Percentiles rank a stretch among this genome's conserved stretches.
These are phyloP conservation scores for Penicillium thymicola DNA, from an alignment of 2,329 filamentous ascomycete species.

Conservation along the genomic window DNA sequence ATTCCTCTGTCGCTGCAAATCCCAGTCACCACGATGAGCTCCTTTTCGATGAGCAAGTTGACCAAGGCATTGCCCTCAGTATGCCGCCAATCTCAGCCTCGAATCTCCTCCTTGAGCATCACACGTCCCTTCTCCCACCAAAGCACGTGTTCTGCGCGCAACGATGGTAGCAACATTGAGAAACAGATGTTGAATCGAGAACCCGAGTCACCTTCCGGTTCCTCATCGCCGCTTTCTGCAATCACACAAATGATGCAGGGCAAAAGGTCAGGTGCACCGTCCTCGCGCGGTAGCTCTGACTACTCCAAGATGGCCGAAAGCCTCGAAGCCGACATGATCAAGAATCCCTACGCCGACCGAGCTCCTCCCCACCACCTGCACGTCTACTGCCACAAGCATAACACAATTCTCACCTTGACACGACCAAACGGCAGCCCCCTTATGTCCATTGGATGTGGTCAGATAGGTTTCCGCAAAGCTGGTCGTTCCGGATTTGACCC, in stretches of 20 bases:
- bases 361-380: slow-evolving; percentile 73
- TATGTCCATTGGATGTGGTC: slow-evolving; percentile 75
- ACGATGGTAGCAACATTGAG: slow-evolving; percentile 25
- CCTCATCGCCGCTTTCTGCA: slow-evolving; percentile 27
- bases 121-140: slow-evolving; percentile 32
- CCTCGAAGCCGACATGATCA: slow-evolving; percentile 36
- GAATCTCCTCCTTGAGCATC: slow-evolving; percentile 19
- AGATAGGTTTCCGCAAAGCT: slow-evolving; percentile 86
- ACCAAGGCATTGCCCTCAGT: slow-evolving; percentile 33
- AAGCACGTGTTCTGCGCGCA: slow-evolving; percentile 11
- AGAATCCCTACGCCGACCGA: slow-evolving; percentile 36
- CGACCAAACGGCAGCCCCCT: slow-evolving; percentile 76
- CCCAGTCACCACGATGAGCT: slow-evolving; percentile 30
- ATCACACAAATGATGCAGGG: slow-evolving; percentile 34
- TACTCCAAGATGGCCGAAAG: slow-evolving; percentile 34
- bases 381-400: slow-evolving; percentile 85
- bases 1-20: background rate
- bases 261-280: slow-evolving; percentile 15
- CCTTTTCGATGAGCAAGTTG: slow-evolving; percentile 31
- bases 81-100: slow-evolving; percentile 28
- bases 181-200: slow-evolving; percentile 28
- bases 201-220: slow-evolving; percentile 14
- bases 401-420: slow-evolving; percentile 88
- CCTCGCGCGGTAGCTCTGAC: slow-evolving; percentile 24
- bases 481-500: slow-evolving; percentile 82